These are phyloP conservation scores for Aspergillus nidulans DNA, from an alignment of 495 filamentous ascomycete genomes.

Conservation along the genomic window DNA sequence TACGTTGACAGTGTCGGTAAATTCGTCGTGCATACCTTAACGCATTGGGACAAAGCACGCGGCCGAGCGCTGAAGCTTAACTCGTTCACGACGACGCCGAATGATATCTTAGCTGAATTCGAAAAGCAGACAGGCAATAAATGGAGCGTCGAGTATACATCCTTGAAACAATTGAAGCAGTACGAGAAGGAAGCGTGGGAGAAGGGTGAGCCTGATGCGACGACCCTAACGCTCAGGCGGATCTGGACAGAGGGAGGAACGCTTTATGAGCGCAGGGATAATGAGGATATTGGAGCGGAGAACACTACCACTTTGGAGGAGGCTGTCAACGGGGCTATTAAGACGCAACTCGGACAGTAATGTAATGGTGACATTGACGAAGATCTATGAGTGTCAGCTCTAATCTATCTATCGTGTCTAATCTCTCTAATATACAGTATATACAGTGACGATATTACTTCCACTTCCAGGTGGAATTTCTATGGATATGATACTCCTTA, in stretches of 20 bases:
- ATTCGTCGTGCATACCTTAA: conserved; percentile 56
- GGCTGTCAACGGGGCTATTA: conserved; percentile 27
- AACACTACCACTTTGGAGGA: conserved; percentile 47
- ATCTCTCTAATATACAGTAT: conserved; percentile 1
- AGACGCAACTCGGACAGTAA: conserved; percentile 7
- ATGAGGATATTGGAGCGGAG: conserved; percentile 48
- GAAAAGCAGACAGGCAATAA: conserved; percentile 57
- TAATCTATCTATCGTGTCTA: not conserved
- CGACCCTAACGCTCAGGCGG: conserved; percentile 52
- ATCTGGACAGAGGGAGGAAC: conserved; percentile 73
- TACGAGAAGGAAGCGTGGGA: conserved; percentile 55
- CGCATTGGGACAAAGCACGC: conserved; percentile 46
- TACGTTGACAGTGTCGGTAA: conserved; percentile 53
- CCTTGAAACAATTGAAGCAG: conserved; percentile 46
- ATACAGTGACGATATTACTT: conserved; percentile 5
- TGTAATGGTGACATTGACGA: not conserved
- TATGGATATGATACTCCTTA: conserved; percentile 50
- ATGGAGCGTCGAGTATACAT: conserved; percentile 47
- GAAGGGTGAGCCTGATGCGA: conserved; percentile 48
- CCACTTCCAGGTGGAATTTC: conserved; percentile 51
- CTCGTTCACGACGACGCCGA: conserved; percentile 62
- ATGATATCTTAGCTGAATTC: conserved; percentile 59
- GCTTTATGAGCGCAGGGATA: conserved; percentile 63
- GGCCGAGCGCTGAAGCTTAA: conserved; percentile 62
- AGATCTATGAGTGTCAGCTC: not conserved